A percentile compares a stretch with the other conserved stretches of the same genome.
These are phyloP conservation scores for Williopsis jadinii DNA, from an alignment of 1,139 yeast species.

Conservation along the genomic window DNA sequence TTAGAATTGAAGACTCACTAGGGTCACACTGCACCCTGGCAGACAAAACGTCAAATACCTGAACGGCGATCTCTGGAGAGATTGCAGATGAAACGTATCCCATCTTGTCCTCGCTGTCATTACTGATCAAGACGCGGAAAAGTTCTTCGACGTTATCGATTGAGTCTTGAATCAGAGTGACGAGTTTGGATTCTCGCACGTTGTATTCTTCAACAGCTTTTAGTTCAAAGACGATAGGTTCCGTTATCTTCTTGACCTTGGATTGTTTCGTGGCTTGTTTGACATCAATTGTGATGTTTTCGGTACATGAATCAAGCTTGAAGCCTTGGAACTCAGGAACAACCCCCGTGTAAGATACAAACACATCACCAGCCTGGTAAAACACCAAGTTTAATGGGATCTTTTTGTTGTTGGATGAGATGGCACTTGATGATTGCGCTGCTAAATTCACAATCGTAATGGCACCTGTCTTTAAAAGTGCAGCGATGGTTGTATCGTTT, in stretches of 20 bases:
- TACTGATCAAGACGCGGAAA: slow-evolving; percentile 55
- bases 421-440: neutral
- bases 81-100: slow-evolving; percentile 49
- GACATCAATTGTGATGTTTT: slow-evolving; percentile 11
- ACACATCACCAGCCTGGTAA: slow-evolving; percentile 13
- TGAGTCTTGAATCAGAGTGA: slow-evolving; percentile 8
- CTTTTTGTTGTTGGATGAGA: slow-evolving; percentile 13
- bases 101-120: slow-evolving; percentile 56
- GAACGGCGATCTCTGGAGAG: slow-evolving; percentile 49
- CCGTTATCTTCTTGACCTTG: slow-evolving; percentile 4
- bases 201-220: slow-evolving; percentile 8
- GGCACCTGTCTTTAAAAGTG: slow-evolving; percentile 27
- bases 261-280: slow-evolving; percentile 4
- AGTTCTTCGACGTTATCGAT: slow-evolving; percentile 9
- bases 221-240: slow-evolving; percentile 6
- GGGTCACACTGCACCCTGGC: slow-evolving; percentile 59
- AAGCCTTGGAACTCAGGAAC: slow-evolving; percentile 18
- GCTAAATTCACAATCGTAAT: slow-evolving; percentile 23
- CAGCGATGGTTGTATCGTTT: slow-evolving; percentile 5
- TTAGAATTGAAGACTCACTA: slow-evolving; percentile 59
- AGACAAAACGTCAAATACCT: slow-evolving; percentile 60
- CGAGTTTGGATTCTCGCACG: slow-evolving; percentile 14
- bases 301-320: slow-evolving; percentile 8
- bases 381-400: slow-evolving; percentile 11
- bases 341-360: slow-evolving; percentile 18